Base-by-base conservation (phyloP, 768 basidiomycete species). In the Solioccasus polychromus region DNA sequence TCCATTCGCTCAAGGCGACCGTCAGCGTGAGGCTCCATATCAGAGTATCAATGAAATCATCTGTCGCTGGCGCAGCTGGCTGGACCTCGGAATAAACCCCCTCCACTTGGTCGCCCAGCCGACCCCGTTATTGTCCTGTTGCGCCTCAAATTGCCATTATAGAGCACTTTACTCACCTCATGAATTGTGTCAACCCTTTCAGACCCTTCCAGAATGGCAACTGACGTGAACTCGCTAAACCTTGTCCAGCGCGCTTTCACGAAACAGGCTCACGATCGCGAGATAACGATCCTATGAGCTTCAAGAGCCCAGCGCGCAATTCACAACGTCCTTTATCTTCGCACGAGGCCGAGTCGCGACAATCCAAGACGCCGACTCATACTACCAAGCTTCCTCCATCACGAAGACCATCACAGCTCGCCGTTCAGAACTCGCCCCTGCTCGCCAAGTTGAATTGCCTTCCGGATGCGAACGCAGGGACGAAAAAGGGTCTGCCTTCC, bases 271-370 rank as follows among this genome's bases (percentile, higher is more conserved):
- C 32, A 15, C 39, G 62, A 65, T 65, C 63, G 65, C 58, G 49
- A 64, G 60, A 65, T 64, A 53, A 36, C 60, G 55, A 67, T 64
- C 58, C 39, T 12, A 37, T 47, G 38, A 18, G 32, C 24, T 44
- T 38, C 42, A 43, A 25, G 6, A 40, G 19, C 25, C 28, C n/a
- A n/a, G n/a, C 39, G 23, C 34, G n/a, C 23, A 17, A n/a, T 22
- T 20, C 31, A 23, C 42, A 44, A 19, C 14, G 17, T 53, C 51
- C 47, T 31, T 54, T 42, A 28, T 45, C 5, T 8, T 51, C 53
- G 49, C 49, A 46, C 42, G 44, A 52, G 44, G 53, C 37, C 45
- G 35, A 45, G 34, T 46, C 29, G 42, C 39, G 58, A 57, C 55
- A 39, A 59, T 62, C 51, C 53, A 60, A 51, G 51, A 47, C 57